These are phyloP conservation scores for Paramecium biaurelia DNA, from an alignment of 73 alveolate species.

Conservation along the genomic window DNA sequence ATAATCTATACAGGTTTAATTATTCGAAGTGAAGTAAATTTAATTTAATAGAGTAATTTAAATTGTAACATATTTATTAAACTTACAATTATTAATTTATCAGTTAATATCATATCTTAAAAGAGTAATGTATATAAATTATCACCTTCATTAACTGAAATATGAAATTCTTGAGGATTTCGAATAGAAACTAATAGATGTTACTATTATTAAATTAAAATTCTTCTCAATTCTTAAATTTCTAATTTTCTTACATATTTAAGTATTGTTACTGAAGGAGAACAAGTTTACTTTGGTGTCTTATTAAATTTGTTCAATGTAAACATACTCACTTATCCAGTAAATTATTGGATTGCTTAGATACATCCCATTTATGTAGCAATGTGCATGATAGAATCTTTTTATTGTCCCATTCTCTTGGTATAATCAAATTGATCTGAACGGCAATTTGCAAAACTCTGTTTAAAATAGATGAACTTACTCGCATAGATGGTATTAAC, in stretches of 20 bases:
- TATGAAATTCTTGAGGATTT: not conserved
- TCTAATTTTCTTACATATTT: slow-evolving; percentile 23
- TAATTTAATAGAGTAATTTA: not conserved
- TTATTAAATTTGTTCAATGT: not conserved
- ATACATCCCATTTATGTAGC: not conserved
- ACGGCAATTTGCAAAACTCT: not conserved
- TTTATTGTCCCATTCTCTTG: not conserved
- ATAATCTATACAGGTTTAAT: not conserved
- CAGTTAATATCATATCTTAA: not conserved
- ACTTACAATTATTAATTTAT: not conserved
- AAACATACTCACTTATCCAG: not conserved
- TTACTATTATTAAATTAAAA: not conserved
- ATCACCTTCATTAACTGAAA: not conserved
- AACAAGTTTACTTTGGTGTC: not conserved
- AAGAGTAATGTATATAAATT: not conserved
- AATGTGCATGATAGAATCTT: not conserved
- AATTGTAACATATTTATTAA: not conserved
- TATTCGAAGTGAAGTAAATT: not conserved
- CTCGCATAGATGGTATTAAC: not conserved
- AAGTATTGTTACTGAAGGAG: not conserved
- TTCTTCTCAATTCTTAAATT: not conserved
- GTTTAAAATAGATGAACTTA: not conserved
- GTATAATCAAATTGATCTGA: not conserved
- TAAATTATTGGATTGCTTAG: not conserved
- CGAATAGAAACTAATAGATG: not conserved